Conservation (phyloP, 73 alveolate genomes). For the Paramecium tetraurelia region DNA sequence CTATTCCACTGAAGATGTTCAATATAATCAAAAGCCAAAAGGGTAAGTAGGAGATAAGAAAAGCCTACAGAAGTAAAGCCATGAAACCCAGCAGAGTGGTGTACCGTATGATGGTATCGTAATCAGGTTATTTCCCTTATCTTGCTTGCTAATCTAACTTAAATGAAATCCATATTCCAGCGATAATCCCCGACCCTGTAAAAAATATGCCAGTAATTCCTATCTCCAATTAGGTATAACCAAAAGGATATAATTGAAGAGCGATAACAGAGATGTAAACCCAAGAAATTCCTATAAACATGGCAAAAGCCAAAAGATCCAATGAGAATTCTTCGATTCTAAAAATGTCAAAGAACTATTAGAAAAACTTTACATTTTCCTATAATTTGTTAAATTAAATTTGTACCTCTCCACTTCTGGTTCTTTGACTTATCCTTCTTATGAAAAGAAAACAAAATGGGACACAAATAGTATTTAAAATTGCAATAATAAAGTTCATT, state of each 20-base stretch:
- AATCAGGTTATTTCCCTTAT: neutral
- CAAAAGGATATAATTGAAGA: neutral
- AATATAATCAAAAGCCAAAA: neutral
- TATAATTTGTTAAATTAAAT: neutral
- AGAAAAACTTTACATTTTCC: neutral
- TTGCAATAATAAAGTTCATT: neutral
- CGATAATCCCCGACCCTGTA: neutral
- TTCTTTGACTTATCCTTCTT: neutral
- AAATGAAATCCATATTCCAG: neutral
- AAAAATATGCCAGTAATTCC: neutral
- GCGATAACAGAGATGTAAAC: neutral
- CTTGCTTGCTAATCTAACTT: neutral
- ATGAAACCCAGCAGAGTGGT: neutral
- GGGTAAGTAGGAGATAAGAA: neutral
- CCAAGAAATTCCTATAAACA: neutral
- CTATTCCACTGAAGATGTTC: neutral
- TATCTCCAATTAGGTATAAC: neutral
- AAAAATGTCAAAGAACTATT: neutral
- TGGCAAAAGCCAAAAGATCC: neutral
- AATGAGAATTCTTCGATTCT: neutral
- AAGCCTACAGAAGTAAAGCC: neutral
- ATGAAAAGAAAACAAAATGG: neutral
- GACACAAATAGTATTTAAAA: neutral
- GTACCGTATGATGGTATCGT: neutral
- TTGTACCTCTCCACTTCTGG: neutral